Percentiles rank a stretch among this genome's conserved stretches.
These are phyloP conservation scores for Carex arenaria DNA, from an alignment of 202 grass and related monocot species.

Conservation along the genomic window DNA sequence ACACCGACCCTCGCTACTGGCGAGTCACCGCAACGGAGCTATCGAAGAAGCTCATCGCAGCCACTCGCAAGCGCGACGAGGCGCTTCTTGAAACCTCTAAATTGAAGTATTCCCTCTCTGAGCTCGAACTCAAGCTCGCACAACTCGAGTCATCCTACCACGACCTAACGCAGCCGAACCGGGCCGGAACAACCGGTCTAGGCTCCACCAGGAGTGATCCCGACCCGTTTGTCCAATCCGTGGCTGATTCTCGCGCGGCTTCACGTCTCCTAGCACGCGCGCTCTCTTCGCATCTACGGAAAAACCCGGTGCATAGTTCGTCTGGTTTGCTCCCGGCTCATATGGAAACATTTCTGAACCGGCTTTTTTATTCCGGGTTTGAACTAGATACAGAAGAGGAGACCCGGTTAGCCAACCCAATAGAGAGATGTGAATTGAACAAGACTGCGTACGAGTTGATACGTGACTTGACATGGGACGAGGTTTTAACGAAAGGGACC, in stretches of 20 bases:
- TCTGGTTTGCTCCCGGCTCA: slow-evolving; percentile 35
- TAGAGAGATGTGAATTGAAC: slow-evolving; percentile 59
- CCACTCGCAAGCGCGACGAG: slow-evolving; percentile 76
- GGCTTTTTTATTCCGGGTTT: slow-evolving; percentile 62
- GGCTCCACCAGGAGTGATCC: slow-evolving; percentile 24
- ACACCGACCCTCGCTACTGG: slow-evolving; percentile 49
- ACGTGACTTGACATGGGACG: slow-evolving; percentile 62
- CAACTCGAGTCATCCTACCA: slow-evolving; percentile 46
- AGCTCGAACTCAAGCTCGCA: slow-evolving; percentile 65
- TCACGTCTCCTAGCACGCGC: slow-evolving; percentile 72
- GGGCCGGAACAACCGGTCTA: slow-evolving; percentile 10
- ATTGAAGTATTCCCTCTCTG: slow-evolving; percentile 59
- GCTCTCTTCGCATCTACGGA: slow-evolving; percentile 59
- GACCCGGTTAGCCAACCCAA: slow-evolving; percentile 42
- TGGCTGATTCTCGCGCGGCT: slow-evolving; percentile 56
- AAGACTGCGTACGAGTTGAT: slow-evolving; percentile 51
- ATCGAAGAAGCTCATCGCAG: slow-evolving; percentile 61
- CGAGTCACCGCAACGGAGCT: slow-evolving; percentile 63
- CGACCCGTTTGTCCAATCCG: slow-evolving; percentile 49
- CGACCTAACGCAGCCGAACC: background rate
- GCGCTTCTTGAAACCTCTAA: slow-evolving; percentile 65
- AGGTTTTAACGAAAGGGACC: slow-evolving; percentile 72
- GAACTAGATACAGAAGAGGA: slow-evolving; percentile 59
- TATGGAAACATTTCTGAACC: slow-evolving; percentile 85
- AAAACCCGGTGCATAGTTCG: background rate